A percentile compares a stretch with the other conserved stretches of the same genome.
These are phyloP conservation scores for Cardiospermum halicacabum DNA, from an alignment of 345 rosid species.

Conservation along the genomic window DNA sequence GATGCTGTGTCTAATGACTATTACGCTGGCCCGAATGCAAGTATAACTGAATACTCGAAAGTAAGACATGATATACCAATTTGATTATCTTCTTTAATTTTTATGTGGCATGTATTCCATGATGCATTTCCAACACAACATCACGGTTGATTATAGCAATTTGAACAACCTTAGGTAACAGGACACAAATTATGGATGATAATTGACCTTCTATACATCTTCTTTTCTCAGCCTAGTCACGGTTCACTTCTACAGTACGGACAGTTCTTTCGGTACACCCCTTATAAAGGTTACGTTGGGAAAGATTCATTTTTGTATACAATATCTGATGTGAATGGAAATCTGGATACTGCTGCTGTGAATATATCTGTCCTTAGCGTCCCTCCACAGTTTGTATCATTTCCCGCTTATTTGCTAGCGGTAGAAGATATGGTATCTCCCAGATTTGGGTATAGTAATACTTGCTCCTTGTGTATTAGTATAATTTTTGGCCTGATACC, in stretches of 20 bases:
- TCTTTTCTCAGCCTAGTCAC: conserved; percentile 57
- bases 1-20: conserved; percentile 73
- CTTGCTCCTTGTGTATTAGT: not conserved
- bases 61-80: conserved; percentile 32
- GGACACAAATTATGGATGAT: no score
- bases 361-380: conserved; percentile 54
- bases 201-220: conserved; percentile 4
- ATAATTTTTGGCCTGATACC: not conserved
- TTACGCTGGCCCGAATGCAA: conserved; percentile 56
- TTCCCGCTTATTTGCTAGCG: conserved; percentile 63
- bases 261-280: conserved; percentile 73
- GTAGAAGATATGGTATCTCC: conserved; percentile 75
- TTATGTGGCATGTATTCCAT: not conserved
- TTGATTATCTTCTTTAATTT: not conserved
- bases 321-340: conserved; percentile 59
- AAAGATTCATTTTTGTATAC: conserved; percentile 67
- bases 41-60: conserved; percentile 51
- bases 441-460: conserved; percentile 45
- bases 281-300: conserved; percentile 61
- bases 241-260: conserved; percentile 79
- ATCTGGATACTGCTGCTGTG: conserved; percentile 58
- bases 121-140: not conserved
- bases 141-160: not conserved
- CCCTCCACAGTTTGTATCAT: conserved; percentile 78
- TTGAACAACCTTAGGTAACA: no score